These are phyloP conservation scores for Puya raimondii DNA, from an alignment of 176 grass and related monocot genomes.

Conservation along the genomic window DNA sequence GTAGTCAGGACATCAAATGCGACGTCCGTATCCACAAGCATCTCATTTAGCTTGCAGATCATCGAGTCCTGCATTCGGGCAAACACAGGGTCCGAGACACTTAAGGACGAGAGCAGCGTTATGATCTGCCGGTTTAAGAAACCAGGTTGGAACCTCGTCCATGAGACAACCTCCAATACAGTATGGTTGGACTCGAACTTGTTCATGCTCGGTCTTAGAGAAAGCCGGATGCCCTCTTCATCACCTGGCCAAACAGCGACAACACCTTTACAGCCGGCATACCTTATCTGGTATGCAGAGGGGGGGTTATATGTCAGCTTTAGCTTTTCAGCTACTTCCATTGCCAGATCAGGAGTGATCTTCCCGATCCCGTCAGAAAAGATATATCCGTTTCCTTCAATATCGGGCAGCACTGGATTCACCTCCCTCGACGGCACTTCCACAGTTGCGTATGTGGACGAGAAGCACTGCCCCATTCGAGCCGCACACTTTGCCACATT, in stretches of 20 bases:
- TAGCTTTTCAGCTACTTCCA: constrained; percentile 59
- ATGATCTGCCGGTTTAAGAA: constrained; percentile 91
- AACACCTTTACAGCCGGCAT: constrained; percentile 82
- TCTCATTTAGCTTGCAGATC: constrained; percentile 55
- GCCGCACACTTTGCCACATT: constrained; percentile 72
- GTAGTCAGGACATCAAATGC: constrained; percentile 68
- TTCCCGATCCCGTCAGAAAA: constrained; percentile 93
- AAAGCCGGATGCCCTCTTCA: constrained; percentile 38
- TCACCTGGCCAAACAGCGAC: constrained; percentile 56
- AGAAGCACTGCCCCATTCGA: constrained; percentile 94
- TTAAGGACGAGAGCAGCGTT: constrained; percentile 56
- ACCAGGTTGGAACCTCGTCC: constrained; percentile 79
- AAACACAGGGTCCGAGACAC: constrained; percentile 55
- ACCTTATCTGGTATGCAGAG: constrained; percentile 90
- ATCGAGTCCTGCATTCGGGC: constrained; percentile 55
- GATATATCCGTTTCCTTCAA: constrained; percentile 41
- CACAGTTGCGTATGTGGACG: constrained; percentile 82
- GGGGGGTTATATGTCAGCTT: constrained; percentile 44
- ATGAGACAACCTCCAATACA: constrained; percentile 65
- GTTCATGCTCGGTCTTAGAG: constrained; percentile 65
- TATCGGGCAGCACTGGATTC: constrained; percentile 34
- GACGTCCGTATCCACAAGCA: constrained; percentile 42
- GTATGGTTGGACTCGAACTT: constrained; percentile 72
- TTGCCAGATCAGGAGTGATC: constrained; percentile 59
- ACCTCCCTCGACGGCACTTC: constrained; percentile 35